Evolutionary conservation across 208 protist genomes (phyloP), one percentile per base, ranked within the genome.

Genomic region (Crithidia expoeki): DNA sequence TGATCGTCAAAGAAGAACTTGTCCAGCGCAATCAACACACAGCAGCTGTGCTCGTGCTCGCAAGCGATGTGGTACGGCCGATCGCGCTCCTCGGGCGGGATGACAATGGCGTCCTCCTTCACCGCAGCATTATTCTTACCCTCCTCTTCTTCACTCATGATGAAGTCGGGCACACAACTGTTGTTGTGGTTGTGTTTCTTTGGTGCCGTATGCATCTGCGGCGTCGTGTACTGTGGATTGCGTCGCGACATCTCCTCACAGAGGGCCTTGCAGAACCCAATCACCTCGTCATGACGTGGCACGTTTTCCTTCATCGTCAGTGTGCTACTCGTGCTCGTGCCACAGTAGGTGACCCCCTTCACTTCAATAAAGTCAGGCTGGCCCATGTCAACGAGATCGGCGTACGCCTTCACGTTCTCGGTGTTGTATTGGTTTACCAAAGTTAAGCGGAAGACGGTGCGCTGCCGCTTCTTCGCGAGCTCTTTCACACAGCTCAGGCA

Each of bases 361-460:
- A 99, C 74, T 65, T 98, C 94, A 58, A 98, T 85, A 71, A 99
- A 97, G 75, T 97, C 79, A 11, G 96, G 96, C 68, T 83, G 69
- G 0, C 96, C 96, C 0, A 77, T 70, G 17, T 88, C 73, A 60
- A 98, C 94, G 25, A 99, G 58, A 25, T 88, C 76, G 50, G 89
- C 90, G 84, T 99, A 99, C 69, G 94, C 84, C 30, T 49, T 19
- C 14, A 98, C 59, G 63, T 98, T 91, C 34, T 94, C 87, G 14
- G 83, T 96, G 77, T 99, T 99, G 78, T 93, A 98, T 12, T 80
- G 90, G 58, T 98, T 97, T 40, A 99, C 96, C 68, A 99, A 85
- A 6, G 98, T 99, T 47, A 99, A 80, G 10, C 97, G 90, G 85
- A 98, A 99, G 32, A 99, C 97, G 0, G 97, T 99, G 58, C 97